Conservation (phyloP, 2,329 filamentous ascomycete genomes). For the Dothidotthia symphoricarpi region DNA sequence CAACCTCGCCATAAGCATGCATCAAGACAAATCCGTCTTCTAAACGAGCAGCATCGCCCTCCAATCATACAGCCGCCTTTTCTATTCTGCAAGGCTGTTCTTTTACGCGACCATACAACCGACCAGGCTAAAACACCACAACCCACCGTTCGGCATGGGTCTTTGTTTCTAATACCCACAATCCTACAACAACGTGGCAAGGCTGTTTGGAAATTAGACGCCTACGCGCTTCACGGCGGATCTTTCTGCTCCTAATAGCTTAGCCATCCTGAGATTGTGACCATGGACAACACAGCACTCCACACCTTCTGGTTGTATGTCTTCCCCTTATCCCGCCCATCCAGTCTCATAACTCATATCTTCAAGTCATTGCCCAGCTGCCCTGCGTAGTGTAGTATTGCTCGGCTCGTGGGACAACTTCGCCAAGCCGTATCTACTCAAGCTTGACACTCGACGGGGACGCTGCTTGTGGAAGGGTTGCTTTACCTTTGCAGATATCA, state of each 20-base stretch:
- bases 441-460: constrained; percentile 73
- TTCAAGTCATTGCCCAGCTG: constrained; percentile 36
- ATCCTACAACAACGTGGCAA: constrained; percentile 16
- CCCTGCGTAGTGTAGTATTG: constrained; percentile 70
- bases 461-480: constrained; percentile 81
- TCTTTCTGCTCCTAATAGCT: constrained; percentile 29
- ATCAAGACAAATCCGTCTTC: constrained; percentile 21
- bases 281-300: constrained; percentile 56
- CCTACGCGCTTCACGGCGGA: constrained; percentile 26
- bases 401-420: constrained; percentile 98
- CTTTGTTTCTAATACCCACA: constrained; percentile 33
- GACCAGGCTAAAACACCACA: constrained; percentile 24
- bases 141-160: constrained; percentile 23
- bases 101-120: constrained; percentile 22
- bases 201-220: constrained; percentile 23
- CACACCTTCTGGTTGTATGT: constrained; percentile 59
- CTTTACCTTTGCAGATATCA: constrained; percentile 80
- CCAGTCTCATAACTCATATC: constrained; percentile 22
- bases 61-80: constrained; percentile 22
- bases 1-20: constrained; percentile 31
- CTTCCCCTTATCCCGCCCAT: constrained; percentile 16
- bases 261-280: constrained; percentile 26
- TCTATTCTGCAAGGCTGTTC: constrained; percentile 15
- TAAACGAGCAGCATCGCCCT: constrained; percentile 17
- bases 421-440: constrained; percentile 71